These are phyloP conservation scores for Phytopythium montanum DNA, from an alignment of 352 stramenopile genomes.

Conservation along the genomic window DNA sequence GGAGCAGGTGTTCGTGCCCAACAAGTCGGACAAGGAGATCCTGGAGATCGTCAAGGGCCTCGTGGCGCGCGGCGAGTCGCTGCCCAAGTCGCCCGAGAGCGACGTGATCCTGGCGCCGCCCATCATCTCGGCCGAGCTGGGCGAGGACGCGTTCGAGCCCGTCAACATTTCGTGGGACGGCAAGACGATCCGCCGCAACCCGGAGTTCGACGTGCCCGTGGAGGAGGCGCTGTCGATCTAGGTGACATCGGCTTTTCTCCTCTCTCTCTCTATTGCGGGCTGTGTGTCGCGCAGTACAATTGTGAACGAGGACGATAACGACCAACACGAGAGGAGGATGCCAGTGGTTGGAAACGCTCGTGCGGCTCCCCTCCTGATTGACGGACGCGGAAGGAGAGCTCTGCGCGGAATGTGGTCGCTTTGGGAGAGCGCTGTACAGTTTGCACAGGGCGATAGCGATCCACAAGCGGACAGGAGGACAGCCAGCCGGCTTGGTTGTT, in stretches of 20 bases:
- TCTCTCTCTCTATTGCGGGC: too few relatives aligned
- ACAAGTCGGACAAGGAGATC: slow-evolving; percentile 85
- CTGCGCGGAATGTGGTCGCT: neutral
- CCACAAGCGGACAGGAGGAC: neutral
- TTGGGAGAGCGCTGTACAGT: neutral
- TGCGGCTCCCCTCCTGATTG: neutral
- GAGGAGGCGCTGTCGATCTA: slow-evolving; percentile 42
- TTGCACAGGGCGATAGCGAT: neutral
- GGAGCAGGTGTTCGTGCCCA: slow-evolving; percentile 78
- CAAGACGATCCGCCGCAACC: slow-evolving; percentile 73
- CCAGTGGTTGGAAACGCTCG: slow-evolving; percentile 2
- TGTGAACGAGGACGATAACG: slow-evolving; percentile 23
- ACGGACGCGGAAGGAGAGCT: neutral
- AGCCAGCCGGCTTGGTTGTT: too few relatives aligned
- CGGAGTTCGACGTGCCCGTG: slow-evolving; percentile 75
- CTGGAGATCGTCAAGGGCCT: slow-evolving; percentile 70
- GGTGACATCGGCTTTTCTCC: neutral
- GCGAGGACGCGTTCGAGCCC: slow-evolving; percentile 71
- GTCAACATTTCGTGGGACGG: slow-evolving; percentile 87
- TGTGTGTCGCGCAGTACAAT: neutral
- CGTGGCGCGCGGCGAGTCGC: slow-evolving; percentile 60
- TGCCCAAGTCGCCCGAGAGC: slow-evolving; percentile 86
- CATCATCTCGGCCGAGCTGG: slow-evolving; percentile 66
- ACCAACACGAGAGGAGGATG: slow-evolving; percentile 21
- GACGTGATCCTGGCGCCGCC: slow-evolving; percentile 67